A percentile compares a stretch with the other conserved stretches of the same genome.
These are phyloP conservation scores for Ustilago cynodontis DNA, from an alignment of 1,284 basidiomycete genomes.

Conservation along the genomic window DNA sequence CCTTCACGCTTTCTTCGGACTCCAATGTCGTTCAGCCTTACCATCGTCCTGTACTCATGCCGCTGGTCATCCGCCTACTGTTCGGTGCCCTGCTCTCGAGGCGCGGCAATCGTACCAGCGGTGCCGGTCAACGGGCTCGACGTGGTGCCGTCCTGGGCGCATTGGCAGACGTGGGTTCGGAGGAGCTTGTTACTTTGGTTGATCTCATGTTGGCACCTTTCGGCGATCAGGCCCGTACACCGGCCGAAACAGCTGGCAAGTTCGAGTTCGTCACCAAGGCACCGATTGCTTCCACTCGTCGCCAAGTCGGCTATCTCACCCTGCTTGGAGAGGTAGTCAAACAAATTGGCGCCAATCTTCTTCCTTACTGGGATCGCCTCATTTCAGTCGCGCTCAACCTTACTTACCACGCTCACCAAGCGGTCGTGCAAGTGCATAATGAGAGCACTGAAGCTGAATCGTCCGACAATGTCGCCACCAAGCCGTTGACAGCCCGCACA, in stretches of 20 bases:
- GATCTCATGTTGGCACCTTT: conserved; percentile 92
- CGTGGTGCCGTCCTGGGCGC: conserved; percentile 82
- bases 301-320: conserved; percentile 70
- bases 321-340: conserved; percentile 66
- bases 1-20: conserved; percentile 72
- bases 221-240: conserved; percentile 62
- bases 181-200: conserved; percentile 83
- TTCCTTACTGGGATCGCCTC: conserved; percentile 57
- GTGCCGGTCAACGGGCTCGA: conserved; percentile 75
- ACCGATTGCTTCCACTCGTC: conserved; percentile 45
- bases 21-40: conserved; percentile 75
- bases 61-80: conserved; percentile 81
- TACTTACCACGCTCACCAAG: conserved; percentile 53
- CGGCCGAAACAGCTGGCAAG: conserved; percentile 23
- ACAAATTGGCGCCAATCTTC: conserved; percentile 56
- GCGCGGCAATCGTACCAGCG: conserved; percentile 76
- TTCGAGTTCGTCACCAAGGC: conserved; percentile 49
- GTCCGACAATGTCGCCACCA: background rate
- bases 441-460: conserved; percentile 18
- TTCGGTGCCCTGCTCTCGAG: conserved; percentile 91
- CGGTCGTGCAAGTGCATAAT: conserved; percentile 32
- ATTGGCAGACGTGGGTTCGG: conserved; percentile 78
- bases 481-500: conserved; percentile 36
- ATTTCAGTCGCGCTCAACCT: conserved; percentile 59
- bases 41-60: conserved; percentile 80